phyloP scores from a whole-genome alignment of 257 asterid genomes.

The Solanum corneliomulleri region DNA sequence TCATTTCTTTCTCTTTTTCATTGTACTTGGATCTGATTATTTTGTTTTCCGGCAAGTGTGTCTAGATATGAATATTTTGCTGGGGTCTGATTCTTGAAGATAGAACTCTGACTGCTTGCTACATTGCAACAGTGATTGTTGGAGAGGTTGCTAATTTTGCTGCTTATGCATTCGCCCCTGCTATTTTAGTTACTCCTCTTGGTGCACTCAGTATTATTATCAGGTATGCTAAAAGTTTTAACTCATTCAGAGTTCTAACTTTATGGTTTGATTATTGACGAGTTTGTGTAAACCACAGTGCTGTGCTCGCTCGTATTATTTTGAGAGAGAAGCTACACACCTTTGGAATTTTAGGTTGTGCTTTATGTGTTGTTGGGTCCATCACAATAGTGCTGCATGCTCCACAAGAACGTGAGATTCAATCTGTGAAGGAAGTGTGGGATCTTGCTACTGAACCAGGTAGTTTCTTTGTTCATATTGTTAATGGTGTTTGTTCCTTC shows the following conservation, averaged over 20 bases:
- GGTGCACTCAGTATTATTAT: slow-evolving; percentile 99
- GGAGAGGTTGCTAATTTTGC: slow-evolving; percentile 98
- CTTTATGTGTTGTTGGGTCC: slow-evolving; percentile 93
- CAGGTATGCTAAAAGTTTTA: slow-evolving; percentile 44
- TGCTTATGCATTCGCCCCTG: slow-evolving; percentile 99
- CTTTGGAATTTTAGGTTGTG: slow-evolving; percentile 95
- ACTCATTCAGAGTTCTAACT: neutral
- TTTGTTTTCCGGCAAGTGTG: neutral
- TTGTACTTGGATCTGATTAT: neutral
- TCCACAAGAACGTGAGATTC: slow-evolving; percentile 92
- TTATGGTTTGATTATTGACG: slow-evolving; percentile 22
- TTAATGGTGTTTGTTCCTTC: neutral
- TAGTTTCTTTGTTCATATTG: slow-evolving; percentile 5
- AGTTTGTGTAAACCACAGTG: slow-evolving; percentile 44
- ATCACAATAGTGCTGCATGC: slow-evolving; percentile 90
- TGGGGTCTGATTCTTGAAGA: neutral
- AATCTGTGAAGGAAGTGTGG: slow-evolving; percentile 90
- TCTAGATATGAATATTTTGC: neutral
- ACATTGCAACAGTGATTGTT: slow-evolving; percentile 65
- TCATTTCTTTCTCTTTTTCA: neutral
- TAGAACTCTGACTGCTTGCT: slow-evolving; percentile 1
- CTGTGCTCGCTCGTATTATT: slow-evolving; percentile 84
- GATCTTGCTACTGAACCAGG: slow-evolving; percentile 95
- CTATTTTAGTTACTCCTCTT: slow-evolving; percentile 93
- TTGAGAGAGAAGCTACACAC: slow-evolving; percentile 71